Conservation (phyloP, 306 rosid genomes). For the Cicer arietinum region DNA sequence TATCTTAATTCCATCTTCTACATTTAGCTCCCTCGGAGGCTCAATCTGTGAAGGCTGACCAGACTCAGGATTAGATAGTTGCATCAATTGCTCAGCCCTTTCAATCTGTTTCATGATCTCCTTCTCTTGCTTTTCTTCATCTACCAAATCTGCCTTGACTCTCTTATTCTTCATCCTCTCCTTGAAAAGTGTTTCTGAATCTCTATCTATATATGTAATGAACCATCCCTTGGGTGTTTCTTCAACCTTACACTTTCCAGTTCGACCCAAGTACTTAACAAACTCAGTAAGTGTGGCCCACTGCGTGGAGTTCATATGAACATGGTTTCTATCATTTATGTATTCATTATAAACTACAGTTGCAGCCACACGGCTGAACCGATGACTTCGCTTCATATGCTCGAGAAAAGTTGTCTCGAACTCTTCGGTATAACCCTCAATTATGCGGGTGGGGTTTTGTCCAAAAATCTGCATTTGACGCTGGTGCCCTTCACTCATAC, state of each 20-base stretch:
- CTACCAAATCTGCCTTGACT: slow-evolving; percentile 64
- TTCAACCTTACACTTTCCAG: slow-evolving; percentile 57
- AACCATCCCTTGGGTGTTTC: too few relatives aligned
- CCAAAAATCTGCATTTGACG: slow-evolving; percentile 91
- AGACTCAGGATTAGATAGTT: slow-evolving; percentile 46
- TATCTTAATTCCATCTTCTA: slow-evolving; percentile 68
- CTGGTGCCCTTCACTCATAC: slow-evolving; percentile 91
- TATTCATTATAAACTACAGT: slow-evolving; percentile 89
- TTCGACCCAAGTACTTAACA: slow-evolving; percentile 78
- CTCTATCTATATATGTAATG: slow-evolving; percentile 5
- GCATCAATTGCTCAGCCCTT: slow-evolving; percentile 58
- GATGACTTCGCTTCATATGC: slow-evolving; percentile 84
- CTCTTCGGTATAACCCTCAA: slow-evolving; percentile 82
- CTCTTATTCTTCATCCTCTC: slow-evolving; percentile 77
- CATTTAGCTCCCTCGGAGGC: slow-evolving; percentile 53
- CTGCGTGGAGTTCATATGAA: slow-evolving; percentile 82
- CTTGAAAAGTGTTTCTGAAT: slow-evolving; percentile 78
- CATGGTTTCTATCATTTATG: slow-evolving; percentile 75
- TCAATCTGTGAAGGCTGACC: slow-evolving; percentile 50
- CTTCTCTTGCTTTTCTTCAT: slow-evolving; percentile 87
- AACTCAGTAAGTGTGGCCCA: slow-evolving; percentile 88
- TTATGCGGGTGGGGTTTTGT: slow-evolving; percentile 66
- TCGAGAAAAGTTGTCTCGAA: slow-evolving; percentile 75
- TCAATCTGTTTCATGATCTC: slow-evolving; percentile 82
- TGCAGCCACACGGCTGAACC: slow-evolving; percentile 84